Evolutionary conservation across 2,329 filamentous ascomycete species (phyloP).

Genomic region (Arthroderma uncinatum): DNA sequence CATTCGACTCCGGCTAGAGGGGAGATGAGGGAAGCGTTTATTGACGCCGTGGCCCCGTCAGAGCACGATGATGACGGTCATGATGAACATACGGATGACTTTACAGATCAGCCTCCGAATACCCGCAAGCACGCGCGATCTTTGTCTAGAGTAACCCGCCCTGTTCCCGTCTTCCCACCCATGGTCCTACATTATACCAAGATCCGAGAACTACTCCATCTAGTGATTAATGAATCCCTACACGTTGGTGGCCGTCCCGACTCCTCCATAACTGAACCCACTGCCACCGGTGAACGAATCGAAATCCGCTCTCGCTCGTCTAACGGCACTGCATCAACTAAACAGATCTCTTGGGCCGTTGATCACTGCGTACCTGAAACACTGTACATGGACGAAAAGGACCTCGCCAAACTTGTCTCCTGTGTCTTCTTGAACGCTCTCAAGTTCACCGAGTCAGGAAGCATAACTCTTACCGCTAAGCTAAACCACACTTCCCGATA

Average conservation of each 20-base stretch:
- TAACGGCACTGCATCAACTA: slow-evolving; percentile 33
- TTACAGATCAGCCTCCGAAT: not conserved
- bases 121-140: slow-evolving; percentile 20
- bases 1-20: slow-evolving; percentile 30
- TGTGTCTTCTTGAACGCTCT: slow-evolving; percentile 56
- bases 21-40: slow-evolving; percentile 24
- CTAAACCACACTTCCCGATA: slow-evolving; percentile 43
- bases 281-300: slow-evolving; percentile 36
- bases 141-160: slow-evolving; percentile 25
- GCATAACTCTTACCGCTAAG: slow-evolving; percentile 46
- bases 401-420: slow-evolving; percentile 52
- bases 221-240: slow-evolving; percentile 39
- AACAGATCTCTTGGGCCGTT: slow-evolving; percentile 40
- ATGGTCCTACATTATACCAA: slow-evolving; percentile 34
- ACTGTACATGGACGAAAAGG: slow-evolving; percentile 48
- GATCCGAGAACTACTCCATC: slow-evolving; percentile 35
- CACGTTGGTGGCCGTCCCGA: slow-evolving; percentile 40
- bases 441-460: slow-evolving; percentile 58
- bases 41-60: slow-evolving; percentile 26
- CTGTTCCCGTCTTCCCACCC: slow-evolving; percentile 22
- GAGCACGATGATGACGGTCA: slow-evolving; percentile 65
- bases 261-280: slow-evolving; percentile 36
- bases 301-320: slow-evolving; percentile 35
- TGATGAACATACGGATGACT: slow-evolving; percentile 59
- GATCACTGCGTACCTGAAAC: slow-evolving; percentile 37